These are phyloP conservation scores for Podospora comata DNA, from an alignment of 495 filamentous ascomycete species.

Conservation along the genomic window DNA sequence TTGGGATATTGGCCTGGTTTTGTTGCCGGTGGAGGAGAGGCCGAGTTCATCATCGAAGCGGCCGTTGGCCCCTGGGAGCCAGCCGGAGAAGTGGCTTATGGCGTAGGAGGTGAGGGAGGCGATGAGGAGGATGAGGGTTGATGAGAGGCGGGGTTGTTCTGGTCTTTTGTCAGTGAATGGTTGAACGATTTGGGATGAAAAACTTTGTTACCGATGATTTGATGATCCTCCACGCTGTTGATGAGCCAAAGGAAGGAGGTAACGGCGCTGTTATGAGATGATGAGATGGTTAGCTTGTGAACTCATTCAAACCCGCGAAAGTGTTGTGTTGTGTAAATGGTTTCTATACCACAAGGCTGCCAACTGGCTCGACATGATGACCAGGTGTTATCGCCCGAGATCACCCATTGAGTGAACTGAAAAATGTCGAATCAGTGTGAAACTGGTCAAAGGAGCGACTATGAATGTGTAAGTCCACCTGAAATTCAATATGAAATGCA, in stretches of 20 bases:
- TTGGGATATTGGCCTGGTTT: slow-evolving; percentile 12
- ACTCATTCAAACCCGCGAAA: neutral
- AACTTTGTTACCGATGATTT: slow-evolving; percentile 38
- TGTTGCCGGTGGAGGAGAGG: slow-evolving; percentile 24
- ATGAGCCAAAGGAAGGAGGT: slow-evolving; percentile 46
- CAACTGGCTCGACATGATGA: slow-evolving; percentile 34
- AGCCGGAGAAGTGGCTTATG: slow-evolving; percentile 40
- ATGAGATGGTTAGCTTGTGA: neutral
- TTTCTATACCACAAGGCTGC: slow-evolving; percentile 41
- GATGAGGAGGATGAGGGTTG: slow-evolving; percentile 33
- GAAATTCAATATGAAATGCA: neutral
- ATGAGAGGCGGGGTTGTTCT: slow-evolving; percentile 47
- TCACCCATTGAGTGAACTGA: neutral
- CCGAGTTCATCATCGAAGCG: slow-evolving; percentile 44
- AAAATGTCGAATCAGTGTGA: neutral
- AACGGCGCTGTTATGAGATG: slow-evolving; percentile 33
- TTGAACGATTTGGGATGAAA: neutral
- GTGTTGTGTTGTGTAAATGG: neutral
- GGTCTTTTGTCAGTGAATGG: neutral
- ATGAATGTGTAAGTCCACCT: neutral
- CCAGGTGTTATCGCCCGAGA: neutral
- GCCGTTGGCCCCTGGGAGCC: slow-evolving; percentile 46
- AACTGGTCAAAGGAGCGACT: neutral
- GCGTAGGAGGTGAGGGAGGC: slow-evolving; percentile 38
- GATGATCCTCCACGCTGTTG: slow-evolving; percentile 43